A percentile compares a stretch with the other conserved stretches of the same genome.
phyloP scores from a whole-genome alignment of 306 rosid genomes.

The Crotalaria pallida region DNA sequence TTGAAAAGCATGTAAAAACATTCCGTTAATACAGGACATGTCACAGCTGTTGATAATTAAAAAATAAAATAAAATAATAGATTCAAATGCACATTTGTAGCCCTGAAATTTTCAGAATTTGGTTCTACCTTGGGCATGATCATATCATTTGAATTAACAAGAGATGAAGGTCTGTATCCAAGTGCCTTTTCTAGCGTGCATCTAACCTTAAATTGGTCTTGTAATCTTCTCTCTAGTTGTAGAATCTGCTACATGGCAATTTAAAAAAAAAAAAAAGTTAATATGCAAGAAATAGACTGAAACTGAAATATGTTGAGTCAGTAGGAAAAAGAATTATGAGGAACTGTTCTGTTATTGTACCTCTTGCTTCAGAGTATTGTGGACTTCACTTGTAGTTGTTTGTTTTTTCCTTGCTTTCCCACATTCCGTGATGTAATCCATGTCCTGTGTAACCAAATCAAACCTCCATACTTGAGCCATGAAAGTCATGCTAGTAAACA shows the following conservation, averaged over 20 bases:
- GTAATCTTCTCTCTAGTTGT: conserved; percentile 78
- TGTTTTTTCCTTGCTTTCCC: conserved; percentile 39
- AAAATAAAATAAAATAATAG: neutral
- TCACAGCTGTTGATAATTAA: neutral
- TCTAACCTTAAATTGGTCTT: conserved; percentile 77
- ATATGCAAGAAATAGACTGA: neutral
- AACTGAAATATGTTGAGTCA: neutral
- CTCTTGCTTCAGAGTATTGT: conserved; percentile 77
- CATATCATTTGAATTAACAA: conserved; percentile 31
- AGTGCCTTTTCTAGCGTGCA: conserved; percentile 67
- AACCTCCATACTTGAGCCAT: conserved; percentile 29
- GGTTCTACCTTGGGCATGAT: conserved; percentile 64
- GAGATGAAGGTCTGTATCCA: conserved; percentile 60
- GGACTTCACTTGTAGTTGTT: conserved; percentile 52
- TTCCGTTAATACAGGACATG: neutral
- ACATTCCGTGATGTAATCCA: conserved; percentile 42
- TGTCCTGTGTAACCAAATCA: conserved; percentile 54
- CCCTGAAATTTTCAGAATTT: neutral
- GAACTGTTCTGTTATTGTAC: conserved; percentile 29
- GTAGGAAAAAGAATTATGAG: conserved; percentile 3
- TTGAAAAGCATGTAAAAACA: neutral
- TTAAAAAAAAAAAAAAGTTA: neutral
- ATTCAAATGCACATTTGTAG: neutral
- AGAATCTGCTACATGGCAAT: conserved; percentile 53
- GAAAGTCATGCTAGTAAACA: neutral